These are phyloP conservation scores for Fibroporia radiculosa DNA, from an alignment of 768 basidiomycete genomes.

Conservation along the genomic window DNA sequence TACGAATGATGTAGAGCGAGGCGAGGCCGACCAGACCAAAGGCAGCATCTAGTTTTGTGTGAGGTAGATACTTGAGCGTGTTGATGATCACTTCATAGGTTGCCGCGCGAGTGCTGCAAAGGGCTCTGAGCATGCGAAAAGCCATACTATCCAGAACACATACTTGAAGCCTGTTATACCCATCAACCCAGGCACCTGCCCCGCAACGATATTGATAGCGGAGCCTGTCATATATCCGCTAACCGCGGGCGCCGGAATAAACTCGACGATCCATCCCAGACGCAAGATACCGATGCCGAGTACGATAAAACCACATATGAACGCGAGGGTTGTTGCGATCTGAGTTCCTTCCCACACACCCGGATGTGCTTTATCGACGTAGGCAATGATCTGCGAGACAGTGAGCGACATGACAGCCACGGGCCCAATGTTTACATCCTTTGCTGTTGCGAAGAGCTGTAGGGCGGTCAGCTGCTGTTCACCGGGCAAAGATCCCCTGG, in stretches of 20 bases:
- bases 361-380: constrained; percentile 48
- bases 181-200: constrained; percentile 86
- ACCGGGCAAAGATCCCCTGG: background rate
- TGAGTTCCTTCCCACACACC: constrained; percentile 54
- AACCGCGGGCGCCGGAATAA: constrained; percentile 82
- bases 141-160: constrained; percentile 19
- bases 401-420: constrained; percentile 98
- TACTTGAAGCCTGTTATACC: constrained; percentile 82
- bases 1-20: constrained; percentile 62
- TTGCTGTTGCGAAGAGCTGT: constrained; percentile 92
- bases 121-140: background rate
- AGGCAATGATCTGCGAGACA: constrained; percentile 69
- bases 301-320: constrained; percentile 87
- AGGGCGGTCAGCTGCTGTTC: background rate
- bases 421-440: constrained; percentile 99
- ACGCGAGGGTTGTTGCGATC: constrained; percentile 80
- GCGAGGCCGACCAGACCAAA: constrained; percentile 78
- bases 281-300: constrained; percentile 85
- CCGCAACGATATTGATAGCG: constrained; percentile 84
- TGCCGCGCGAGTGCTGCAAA: constrained; percentile 67
- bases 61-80: constrained; percentile 75
- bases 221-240: constrained; percentile 96
- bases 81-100: constrained; percentile 90
- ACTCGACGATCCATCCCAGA: constrained; percentile 91
- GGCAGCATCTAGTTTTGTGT: constrained; percentile 74